Evolutionary conservation across 768 basidiomycete species (phyloP), one percentile per base, ranked within the genome.

Genomic region (Gautieria morchelliformis): DNA sequence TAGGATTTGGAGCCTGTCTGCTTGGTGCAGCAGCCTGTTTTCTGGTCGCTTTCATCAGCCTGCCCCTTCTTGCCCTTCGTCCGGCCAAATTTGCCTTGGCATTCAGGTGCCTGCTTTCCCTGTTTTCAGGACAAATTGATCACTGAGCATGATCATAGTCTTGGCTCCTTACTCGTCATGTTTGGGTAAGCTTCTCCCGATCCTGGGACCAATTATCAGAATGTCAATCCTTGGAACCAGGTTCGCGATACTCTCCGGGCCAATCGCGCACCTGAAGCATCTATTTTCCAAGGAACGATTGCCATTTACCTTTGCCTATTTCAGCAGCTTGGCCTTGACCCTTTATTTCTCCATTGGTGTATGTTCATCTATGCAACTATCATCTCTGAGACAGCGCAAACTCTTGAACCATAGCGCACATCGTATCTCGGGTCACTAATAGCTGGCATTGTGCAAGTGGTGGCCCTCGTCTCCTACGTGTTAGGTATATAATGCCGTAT

Each of bases 161-260:
- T 95, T 56, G 93, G 93, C 39, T 91, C 89, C 62, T 72, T 93
- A 59, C 81, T 99, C 32, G 94, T 98, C 69, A 98, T 99, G 95
- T 85, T 90, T 67, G 96, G 93, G 85, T 92, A 64, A 37, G 48
- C 24, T 6, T 12, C 33, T 50, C 17, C 40, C 19, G 9, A 19
- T 8, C 5, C 46, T 45, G 17, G 10, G 39, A 32, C 46, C 20
- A 1, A 27, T 59, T 27, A 20, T 32, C 15, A 42, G 39, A 19
- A 10, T 27, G 6, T 44, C 46, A 53, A 24, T 4, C 27, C 6
- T 49, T 14, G 8, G 24, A n/a, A 22, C 33, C 63, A 90, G 89
- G 15, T 91, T 91, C 68, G 84, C 88, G 17, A 80, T 90, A n/a
- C 79, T 90, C 59, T 80, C 89, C 56, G 95, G 95, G 6, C 95